Evolutionary conservation across 306 rosid genomes (phyloP).

Genomic region (Vigna nakashimae): DNA sequence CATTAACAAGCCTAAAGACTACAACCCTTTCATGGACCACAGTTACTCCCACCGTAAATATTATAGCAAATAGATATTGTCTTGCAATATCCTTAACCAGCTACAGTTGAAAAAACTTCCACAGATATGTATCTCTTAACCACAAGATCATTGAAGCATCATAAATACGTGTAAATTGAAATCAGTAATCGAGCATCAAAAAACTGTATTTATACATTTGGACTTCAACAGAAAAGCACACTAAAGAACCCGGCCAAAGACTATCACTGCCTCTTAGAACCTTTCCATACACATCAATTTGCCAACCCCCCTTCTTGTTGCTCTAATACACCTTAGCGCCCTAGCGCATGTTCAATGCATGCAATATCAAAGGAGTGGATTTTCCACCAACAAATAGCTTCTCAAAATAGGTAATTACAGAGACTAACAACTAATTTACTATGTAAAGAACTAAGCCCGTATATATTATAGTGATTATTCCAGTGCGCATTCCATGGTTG

Average conservation of each 20-base stretch:
- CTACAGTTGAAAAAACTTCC: neutral
- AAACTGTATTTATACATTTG: constrained; percentile 23
- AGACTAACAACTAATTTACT: constrained; percentile 15
- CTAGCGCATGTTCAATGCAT: constrained; percentile 32
- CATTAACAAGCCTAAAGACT: constrained; percentile 7
- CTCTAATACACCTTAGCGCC: constrained; percentile 1
- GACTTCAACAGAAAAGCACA: constrained; percentile 13
- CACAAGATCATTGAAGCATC: neutral
- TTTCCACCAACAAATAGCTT: constrained; percentile 3
- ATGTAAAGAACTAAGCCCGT: neutral
- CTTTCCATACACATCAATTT: constrained; percentile 16
- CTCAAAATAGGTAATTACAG: neutral
- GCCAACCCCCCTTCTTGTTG: neutral
- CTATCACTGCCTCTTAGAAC: constrained; percentile 1
- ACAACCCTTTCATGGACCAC: constrained; percentile 31
- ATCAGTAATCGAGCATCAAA: constrained; percentile 20
- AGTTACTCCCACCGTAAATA: neutral
- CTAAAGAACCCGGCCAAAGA: constrained; percentile 12
- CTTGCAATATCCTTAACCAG: neutral
- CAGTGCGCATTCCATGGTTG: neutral
- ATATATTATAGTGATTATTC: neutral
- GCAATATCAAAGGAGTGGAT: constrained; percentile 13
- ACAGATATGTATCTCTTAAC: neutral
- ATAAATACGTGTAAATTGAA: neutral
- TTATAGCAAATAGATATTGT: constrained; percentile 16